A percentile compares a stretch with the other conserved stretches of the same genome.
These are phyloP conservation scores for Paraphaeosphaeria minitans DNA, from an alignment of 2,329 filamentous ascomycete species.

Conservation along the genomic window DNA sequence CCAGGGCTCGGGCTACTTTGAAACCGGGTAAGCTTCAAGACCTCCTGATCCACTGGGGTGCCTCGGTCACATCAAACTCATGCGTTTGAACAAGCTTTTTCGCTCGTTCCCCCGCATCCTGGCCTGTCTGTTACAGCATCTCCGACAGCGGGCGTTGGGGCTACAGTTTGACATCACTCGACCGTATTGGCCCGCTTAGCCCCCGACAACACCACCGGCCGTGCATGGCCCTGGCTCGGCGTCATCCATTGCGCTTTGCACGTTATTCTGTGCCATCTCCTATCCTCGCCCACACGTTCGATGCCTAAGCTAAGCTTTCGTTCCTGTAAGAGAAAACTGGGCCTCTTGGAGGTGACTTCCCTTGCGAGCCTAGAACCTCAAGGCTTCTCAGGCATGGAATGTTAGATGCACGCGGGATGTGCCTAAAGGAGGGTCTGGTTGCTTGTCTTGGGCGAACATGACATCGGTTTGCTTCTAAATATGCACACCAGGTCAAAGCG, in stretches of 20 bases:
- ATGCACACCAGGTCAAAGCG: slow-evolving; percentile 16
- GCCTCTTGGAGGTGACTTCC: slow-evolving; percentile 18
- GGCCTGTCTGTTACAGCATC: slow-evolving; percentile 40
- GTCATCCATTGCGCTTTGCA: slow-evolving; percentile 40
- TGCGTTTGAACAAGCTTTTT: slow-evolving; percentile 43
- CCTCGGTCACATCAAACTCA: slow-evolving; percentile 43
- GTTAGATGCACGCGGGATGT: slow-evolving; percentile 41
- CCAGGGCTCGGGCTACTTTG: slow-evolving; percentile 26
- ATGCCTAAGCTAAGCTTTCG: slow-evolving; percentile 24
- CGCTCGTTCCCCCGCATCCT: slow-evolving; percentile 24
- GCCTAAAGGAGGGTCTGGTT: slow-evolving; percentile 24
- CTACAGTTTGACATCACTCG: slow-evolving; percentile 25
- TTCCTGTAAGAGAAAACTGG: slow-evolving; percentile 39
- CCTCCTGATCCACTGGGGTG: slow-evolving; percentile 22
- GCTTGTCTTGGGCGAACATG: slow-evolving; percentile 20
- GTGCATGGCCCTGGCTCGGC: slow-evolving; percentile 18
- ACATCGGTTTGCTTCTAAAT: slow-evolving; percentile 18
- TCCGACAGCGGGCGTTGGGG: slow-evolving; percentile 42
- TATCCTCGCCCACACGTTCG: slow-evolving; percentile 23
- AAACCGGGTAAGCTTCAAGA: slow-evolving; percentile 42
- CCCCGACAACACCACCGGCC: slow-evolving; percentile 25
- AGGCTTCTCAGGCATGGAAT: slow-evolving; percentile 41
- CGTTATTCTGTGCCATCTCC: slow-evolving; percentile 29
- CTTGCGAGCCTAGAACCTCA: slow-evolving; percentile 27
- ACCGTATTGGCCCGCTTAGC: slow-evolving; percentile 25